These are phyloP conservation scores for Boletus vinaceobasis DNA, from an alignment of 768 basidiomycete genomes.

Conservation along the genomic window DNA sequence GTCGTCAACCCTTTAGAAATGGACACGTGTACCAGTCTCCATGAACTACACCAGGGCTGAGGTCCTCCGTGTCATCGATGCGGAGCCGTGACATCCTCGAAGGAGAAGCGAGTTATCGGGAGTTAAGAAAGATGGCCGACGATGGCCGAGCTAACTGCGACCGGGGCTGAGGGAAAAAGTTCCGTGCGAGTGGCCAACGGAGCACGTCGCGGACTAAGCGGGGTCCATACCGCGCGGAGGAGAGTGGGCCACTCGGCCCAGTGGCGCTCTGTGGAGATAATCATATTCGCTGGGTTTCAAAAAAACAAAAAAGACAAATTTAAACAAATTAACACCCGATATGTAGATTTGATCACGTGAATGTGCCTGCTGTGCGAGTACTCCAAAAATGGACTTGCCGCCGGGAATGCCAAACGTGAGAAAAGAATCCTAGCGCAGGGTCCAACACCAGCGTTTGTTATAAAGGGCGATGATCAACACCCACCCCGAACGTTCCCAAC, in stretches of 20 bases:
- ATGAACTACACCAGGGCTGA: too few relatives aligned
- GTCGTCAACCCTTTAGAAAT: neutral
- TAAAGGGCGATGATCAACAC: conserved; percentile 40
- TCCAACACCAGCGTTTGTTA: conserved; percentile 34
- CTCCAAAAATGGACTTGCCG: conserved; percentile 30
- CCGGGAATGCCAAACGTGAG: conserved; percentile 36
- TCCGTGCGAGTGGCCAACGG: neutral
- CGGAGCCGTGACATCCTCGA: neutral
- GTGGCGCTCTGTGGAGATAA: conserved; percentile 13
- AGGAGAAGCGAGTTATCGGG: neutral
- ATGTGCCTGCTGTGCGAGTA: conserved; percentile 25
- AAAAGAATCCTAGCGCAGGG: conserved; percentile 34
- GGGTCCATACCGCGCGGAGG: conserved; percentile 1
- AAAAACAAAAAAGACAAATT: conserved; percentile 2
- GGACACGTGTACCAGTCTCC: neutral
- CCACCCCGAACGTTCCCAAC: conserved; percentile 37
- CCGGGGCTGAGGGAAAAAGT: neutral
- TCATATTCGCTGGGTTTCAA: conserved; percentile 24
- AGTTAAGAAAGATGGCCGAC: conserved; percentile 8
- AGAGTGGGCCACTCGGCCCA: neutral
- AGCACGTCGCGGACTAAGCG: neutral
- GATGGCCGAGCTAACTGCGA: conserved; percentile 1
- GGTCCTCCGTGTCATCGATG: too few relatives aligned
- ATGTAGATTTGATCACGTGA: conserved; percentile 24
- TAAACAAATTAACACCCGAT: conserved; percentile 18